Evolutionary conservation across 2,329 filamentous ascomycete genomes (phyloP).

Genomic region (Seiridium cupressi): DNA sequence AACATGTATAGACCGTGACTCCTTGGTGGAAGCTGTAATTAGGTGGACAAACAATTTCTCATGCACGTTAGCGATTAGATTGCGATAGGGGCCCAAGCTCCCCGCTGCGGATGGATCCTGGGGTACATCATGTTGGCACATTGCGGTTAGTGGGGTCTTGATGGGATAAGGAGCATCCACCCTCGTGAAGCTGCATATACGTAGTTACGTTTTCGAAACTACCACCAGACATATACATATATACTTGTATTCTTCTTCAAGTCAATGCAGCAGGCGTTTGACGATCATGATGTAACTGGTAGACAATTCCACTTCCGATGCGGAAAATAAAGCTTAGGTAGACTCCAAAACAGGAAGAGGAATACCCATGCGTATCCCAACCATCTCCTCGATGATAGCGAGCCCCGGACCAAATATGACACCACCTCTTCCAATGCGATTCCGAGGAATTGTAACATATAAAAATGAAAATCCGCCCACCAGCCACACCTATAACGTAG

Average conservation of each 20-base stretch:
- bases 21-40: background rate
- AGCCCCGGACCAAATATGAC: background rate
- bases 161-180: background rate
- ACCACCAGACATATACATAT: too few species aligned
- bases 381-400: background rate
- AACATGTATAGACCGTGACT: too few species aligned
- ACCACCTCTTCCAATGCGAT: background rate
- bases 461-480: background rate
- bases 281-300: background rate
- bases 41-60: background rate
- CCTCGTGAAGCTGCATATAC: too few species aligned
- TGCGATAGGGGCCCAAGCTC: background rate
- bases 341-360: background rate
- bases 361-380: background rate
- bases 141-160: background rate
- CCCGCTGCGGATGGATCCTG: background rate
- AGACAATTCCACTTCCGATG: background rate
- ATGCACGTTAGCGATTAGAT: conserved; percentile 1
- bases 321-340: background rate
- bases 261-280: too few species aligned
- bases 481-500: background rate
- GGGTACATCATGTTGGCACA: too few species aligned
- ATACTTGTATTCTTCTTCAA: too few species aligned
- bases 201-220: too few species aligned
- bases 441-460: background rate